Percentiles rank a stretch among this genome's conserved stretches.
phyloP scores from a whole-genome alignment of 345 rosid species.

The Sonneratia caseolaris region DNA sequence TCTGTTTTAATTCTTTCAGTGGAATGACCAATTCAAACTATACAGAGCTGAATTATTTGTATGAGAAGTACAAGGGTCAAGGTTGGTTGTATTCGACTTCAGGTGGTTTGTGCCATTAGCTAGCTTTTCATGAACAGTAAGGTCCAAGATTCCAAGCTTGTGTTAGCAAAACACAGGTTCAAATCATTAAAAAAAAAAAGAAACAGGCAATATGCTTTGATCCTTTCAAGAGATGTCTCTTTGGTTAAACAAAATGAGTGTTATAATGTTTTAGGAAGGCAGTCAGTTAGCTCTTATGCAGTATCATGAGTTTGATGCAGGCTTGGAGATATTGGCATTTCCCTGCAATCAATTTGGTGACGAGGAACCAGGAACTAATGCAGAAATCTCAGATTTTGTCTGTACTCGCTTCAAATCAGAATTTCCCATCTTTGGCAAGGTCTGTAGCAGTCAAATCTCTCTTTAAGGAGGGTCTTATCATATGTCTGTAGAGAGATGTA shows the following conservation, averaged over 20 bases:
- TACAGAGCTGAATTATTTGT: slow-evolving; percentile 56
- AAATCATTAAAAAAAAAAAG: neutral
- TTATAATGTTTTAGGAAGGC: neutral
- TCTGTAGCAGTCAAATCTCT: slow-evolving; percentile 8
- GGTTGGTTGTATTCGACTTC: slow-evolving; percentile 30
- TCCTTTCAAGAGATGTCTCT: neutral
- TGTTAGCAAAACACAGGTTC: neutral
- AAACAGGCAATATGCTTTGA: neutral
- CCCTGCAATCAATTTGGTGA: slow-evolving; percentile 89
- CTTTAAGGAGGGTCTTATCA: neutral
- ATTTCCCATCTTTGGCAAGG: slow-evolving; percentile 78
- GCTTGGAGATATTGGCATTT: slow-evolving; percentile 76
- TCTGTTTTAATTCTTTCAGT: slow-evolving; percentile 29
- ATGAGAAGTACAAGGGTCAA: slow-evolving; percentile 67
- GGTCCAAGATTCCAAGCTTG: neutral
- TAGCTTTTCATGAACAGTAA: neutral
- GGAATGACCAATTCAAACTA: slow-evolving; percentile 88
- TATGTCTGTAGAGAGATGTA: neutral
- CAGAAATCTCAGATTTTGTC: slow-evolving; percentile 52
- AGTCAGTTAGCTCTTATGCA: neutral
- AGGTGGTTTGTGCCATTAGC: neutral
- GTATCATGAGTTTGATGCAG: slow-evolving; percentile 19
- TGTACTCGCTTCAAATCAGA: slow-evolving; percentile 79
- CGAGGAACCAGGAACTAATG: slow-evolving; percentile 76
- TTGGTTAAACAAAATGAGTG: neutral